These are phyloP conservation scores for Claviceps paspali DNA, from an alignment of 2,329 filamentous ascomycete genomes.

Conservation along the genomic window DNA sequence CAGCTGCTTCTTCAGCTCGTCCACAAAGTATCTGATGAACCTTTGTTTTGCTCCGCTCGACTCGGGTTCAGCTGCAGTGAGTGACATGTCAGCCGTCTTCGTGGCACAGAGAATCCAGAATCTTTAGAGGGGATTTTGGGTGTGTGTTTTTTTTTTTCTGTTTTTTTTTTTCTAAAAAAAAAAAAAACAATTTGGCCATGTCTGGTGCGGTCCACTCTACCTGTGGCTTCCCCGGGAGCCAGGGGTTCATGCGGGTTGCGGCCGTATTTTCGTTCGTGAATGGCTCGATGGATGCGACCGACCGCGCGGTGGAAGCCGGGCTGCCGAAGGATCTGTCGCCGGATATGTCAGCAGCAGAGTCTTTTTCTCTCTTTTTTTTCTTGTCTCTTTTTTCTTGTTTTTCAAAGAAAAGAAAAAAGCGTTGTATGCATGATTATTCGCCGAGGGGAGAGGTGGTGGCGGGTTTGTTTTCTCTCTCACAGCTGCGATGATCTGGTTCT, in stretches of 20 bases:
- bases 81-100: neutral
- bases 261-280: conserved; percentile 34
- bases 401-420: too few relatives aligned
- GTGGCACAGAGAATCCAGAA: neutral
- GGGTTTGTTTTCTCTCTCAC: too few relatives aligned
- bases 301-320: conserved; percentile 37
- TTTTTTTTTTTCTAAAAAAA: too few relatives aligned
- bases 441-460: too few relatives aligned
- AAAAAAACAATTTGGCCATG: too few relatives aligned
- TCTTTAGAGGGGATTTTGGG: too few relatives aligned
- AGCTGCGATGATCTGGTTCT: conserved; percentile 20
- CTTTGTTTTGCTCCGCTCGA: conserved; percentile 9
- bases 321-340: conserved; percentile 30
- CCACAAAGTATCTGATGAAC: conserved; percentile 32
- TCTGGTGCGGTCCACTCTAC: conserved; percentile 14
- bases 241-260: conserved; percentile 35
- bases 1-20: conserved; percentile 36
- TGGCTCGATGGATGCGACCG: conserved; percentile 32
- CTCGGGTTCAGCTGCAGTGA: conserved; percentile 22
- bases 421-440: too few relatives aligned
- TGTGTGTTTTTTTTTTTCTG: too few relatives aligned
- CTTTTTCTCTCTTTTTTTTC: too few relatives aligned
- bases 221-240: conserved; percentile 35
- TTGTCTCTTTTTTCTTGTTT: too few relatives aligned
- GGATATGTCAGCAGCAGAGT: conserved; percentile 4